Evolutionary conservation across 2,329 filamentous ascomycete species (phyloP).

Genomic region (Aspergillus udagawae): DNA sequence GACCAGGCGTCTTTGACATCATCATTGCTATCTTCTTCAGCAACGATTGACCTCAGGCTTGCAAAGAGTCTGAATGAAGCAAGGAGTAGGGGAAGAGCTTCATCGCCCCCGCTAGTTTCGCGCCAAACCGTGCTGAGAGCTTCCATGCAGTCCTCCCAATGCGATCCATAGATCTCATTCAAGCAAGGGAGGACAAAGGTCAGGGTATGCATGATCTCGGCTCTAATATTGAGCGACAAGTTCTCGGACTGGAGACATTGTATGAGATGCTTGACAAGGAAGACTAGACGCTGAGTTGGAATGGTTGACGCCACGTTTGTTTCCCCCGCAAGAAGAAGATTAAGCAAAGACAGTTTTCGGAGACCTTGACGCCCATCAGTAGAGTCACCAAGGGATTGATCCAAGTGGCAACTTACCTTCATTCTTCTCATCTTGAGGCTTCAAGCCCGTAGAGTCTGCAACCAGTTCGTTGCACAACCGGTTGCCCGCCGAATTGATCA

Average conservation of each 20-base stretch:
- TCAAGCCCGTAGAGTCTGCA: conserved; percentile 55
- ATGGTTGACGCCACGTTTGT: conserved; percentile 47
- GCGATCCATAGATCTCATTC: conserved; percentile 77
- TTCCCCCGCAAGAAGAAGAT: conserved; percentile 49
- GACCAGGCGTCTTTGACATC: conserved; percentile 74
- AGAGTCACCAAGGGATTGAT: not conserved
- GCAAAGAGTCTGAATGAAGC: conserved; percentile 69
- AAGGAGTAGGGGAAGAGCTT: conserved; percentile 61
- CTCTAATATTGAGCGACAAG: conserved; percentile 34
- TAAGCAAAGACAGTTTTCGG: conserved; percentile 51
- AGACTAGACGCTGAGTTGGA: conserved; percentile 65
- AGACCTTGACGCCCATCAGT: conserved; percentile 35
- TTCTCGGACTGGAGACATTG: conserved; percentile 65
- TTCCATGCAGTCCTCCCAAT: conserved; percentile 69
- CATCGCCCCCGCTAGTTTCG: conserved; percentile 44
- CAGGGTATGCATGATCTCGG: conserved; percentile 44
- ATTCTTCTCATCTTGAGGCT: conserved; percentile 40
- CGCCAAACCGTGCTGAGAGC: conserved; percentile 59
- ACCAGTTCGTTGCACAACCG: conserved; percentile 58
- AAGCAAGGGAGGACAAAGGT: conserved; percentile 65
- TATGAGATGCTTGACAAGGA: conserved; percentile 74
- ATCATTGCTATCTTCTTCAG: conserved; percentile 68
- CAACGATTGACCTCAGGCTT: conserved; percentile 55
- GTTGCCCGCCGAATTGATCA: conserved; percentile 45
- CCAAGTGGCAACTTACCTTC: conserved; percentile 34